Percentiles rank a stretch among this genome's conserved stretches.
Conservation (phyloP, 2,329 filamentous ascomycete genomes). For the Madurella mycetomatis region DNA sequence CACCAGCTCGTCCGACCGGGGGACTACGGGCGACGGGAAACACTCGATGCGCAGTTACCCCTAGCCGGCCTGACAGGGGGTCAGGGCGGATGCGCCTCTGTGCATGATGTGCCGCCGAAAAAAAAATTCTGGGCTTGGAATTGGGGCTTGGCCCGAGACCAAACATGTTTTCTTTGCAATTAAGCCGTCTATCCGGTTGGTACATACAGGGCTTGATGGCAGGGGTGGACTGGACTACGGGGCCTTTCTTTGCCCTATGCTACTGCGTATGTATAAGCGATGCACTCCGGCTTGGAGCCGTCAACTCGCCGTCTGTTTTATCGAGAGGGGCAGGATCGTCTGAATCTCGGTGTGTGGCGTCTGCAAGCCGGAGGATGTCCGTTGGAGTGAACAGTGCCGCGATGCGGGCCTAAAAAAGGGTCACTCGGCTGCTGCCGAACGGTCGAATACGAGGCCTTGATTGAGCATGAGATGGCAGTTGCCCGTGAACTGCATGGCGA, state of each 20-base stretch:
- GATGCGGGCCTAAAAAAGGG: slow-evolving; percentile 20
- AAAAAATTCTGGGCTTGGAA: slow-evolving; percentile 25
- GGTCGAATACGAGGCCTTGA: slow-evolving; percentile 20
- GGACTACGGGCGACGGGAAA: slow-evolving; percentile 15
- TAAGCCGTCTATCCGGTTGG: neutral
- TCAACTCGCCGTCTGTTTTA: too few relatives aligned
- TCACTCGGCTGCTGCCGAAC: slow-evolving; percentile 9
- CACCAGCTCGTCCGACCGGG: slow-evolving; percentile 4
- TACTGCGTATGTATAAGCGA: too few relatives aligned
- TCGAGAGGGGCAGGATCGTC: too few relatives aligned
- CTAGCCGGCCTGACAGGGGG: slow-evolving; percentile 9
- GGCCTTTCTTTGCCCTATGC: too few relatives aligned
- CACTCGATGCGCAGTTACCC: slow-evolving; percentile 7
- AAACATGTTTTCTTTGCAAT: slow-evolving; percentile 7
- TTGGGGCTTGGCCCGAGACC: slow-evolving; percentile 1
- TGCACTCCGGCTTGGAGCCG: too few relatives aligned
- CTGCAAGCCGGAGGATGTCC: slow-evolving; percentile 2
- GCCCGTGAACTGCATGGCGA: neutral
- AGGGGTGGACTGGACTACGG: too few relatives aligned
- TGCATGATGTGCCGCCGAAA: slow-evolving; percentile 25
- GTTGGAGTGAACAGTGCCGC: slow-evolving; percentile 14
- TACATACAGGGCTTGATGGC: too few relatives aligned
- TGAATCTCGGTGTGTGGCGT: neutral
- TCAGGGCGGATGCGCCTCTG: slow-evolving; percentile 5
- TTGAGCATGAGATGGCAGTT: slow-evolving; percentile 10